A percentile compares a stretch with the other conserved stretches of the same genome.
Conservation (phyloP, 768 basidiomycete genomes). For the Boletellus ananiceps region DNA sequence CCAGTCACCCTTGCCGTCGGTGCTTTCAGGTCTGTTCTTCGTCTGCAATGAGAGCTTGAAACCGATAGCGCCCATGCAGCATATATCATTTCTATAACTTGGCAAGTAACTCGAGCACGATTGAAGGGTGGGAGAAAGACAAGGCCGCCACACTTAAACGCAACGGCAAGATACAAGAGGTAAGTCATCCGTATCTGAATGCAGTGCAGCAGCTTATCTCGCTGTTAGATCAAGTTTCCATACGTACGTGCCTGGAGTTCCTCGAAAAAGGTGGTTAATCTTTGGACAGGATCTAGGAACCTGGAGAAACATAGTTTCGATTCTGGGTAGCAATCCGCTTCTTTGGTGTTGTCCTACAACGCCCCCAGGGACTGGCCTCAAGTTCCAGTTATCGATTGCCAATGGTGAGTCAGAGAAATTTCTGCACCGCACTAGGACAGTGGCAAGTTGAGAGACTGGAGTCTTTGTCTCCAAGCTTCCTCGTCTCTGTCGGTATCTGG, state of each 20-base stretch:
- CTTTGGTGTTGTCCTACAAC: conserved; percentile 82
- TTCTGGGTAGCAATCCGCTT: conserved; percentile 71
- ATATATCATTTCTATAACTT: conserved; percentile 84
- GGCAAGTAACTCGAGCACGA: conserved; percentile 83
- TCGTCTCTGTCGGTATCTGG: conserved; percentile 3
- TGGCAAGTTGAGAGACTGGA: conserved; percentile 6
- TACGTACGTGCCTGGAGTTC: conserved; percentile 55
- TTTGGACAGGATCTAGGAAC: conserved; percentile 68
- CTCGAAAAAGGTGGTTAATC: conserved; percentile 7
- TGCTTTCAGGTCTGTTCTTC: conserved; percentile 65
- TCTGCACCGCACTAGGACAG: conserved; percentile 15
- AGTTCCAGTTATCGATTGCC: conserved; percentile 64
- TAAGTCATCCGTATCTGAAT: conserved; percentile 23
- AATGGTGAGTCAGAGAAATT: conserved; percentile 72
- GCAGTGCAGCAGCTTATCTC: conserved; percentile 1
- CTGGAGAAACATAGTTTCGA: conserved; percentile 65
- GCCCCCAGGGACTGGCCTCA: conserved; percentile 67
- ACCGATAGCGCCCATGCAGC: conserved; percentile 38
- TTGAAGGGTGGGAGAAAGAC: conserved; percentile 98
- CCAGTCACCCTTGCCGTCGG: conserved; percentile 88
- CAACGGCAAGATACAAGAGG: conserved; percentile 81
- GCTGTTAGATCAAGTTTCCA: conserved; percentile 76
- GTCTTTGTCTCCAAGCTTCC: background rate
- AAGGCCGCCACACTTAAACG: conserved; percentile 82
- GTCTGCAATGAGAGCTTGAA: background rate